Conservation (phyloP, 345 rosid species). For the Eucalyptus rudis region DNA sequence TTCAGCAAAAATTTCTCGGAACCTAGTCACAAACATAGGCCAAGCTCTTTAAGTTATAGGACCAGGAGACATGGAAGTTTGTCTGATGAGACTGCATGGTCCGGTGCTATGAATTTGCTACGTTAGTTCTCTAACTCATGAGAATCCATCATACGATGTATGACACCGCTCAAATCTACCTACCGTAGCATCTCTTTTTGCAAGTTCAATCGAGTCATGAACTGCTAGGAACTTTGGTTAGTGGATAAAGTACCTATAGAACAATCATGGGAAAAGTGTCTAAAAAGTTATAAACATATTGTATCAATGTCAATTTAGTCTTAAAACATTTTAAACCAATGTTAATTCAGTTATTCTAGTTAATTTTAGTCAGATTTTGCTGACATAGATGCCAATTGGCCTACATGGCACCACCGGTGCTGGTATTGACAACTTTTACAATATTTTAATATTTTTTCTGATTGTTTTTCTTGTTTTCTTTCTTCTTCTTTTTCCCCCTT, state of each 20-base stretch:
- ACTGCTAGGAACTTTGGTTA: background rate
- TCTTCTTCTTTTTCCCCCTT: too few species aligned
- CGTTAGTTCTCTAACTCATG: background rate
- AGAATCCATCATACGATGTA: background rate
- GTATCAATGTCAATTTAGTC: too few species aligned
- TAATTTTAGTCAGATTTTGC: too few species aligned
- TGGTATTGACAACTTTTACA: rapidly evolving
- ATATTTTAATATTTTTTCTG: too few species aligned
- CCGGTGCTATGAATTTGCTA: background rate
- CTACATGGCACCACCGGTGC: too few species aligned
- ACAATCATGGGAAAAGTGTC: background rate
- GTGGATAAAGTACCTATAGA: background rate
- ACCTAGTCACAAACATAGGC: background rate
- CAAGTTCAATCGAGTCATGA: background rate
- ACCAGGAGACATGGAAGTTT: background rate
- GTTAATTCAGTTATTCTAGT: too few species aligned
- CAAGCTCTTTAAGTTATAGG: background rate
- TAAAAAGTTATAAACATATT: too few species aligned
- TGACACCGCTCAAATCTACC: background rate
- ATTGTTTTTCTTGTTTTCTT: too few species aligned
- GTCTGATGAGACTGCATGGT: background rate
- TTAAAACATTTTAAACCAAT: too few species aligned
- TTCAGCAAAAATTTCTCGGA: background rate
- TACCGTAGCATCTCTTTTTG: background rate
- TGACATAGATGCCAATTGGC: too few species aligned